A percentile compares a stretch with the other conserved stretches of the same genome.
phyloP scores from a whole-genome alignment of 2,329 filamentous ascomycete genomes.

The Chrysoporthe cubensis region DNA sequence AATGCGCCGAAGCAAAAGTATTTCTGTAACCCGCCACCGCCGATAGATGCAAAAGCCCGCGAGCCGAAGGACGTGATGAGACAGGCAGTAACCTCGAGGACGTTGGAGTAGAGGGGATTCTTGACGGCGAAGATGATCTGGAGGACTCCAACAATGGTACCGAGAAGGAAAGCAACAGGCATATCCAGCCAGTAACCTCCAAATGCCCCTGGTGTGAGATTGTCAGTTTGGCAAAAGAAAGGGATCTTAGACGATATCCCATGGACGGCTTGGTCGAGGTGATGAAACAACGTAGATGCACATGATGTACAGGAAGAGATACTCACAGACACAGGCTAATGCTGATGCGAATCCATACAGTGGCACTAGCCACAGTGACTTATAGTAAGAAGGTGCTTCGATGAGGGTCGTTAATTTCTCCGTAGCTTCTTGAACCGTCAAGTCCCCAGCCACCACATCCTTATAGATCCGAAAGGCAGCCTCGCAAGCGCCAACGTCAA shows the following conservation, averaged over 20 bases:
- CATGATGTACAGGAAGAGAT: neutral
- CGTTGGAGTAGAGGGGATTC: conserved; percentile 24
- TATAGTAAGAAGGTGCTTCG: conserved; percentile 22
- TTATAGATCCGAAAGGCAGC: conserved; percentile 27
- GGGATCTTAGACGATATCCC: neutral
- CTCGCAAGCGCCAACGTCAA: conserved; percentile 30
- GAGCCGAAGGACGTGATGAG: conserved; percentile 24
- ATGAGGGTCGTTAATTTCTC: conserved; percentile 17
- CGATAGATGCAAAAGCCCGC: conserved; percentile 22
- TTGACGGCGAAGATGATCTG: conserved; percentile 19
- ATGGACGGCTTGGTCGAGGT: neutral
- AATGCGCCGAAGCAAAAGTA: conserved; percentile 24
- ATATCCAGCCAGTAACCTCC: conserved; percentile 25
- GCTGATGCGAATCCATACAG: conserved; percentile 22
- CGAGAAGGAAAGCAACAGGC: conserved; percentile 23
- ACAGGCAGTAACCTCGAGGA: conserved; percentile 23
- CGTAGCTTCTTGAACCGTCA: conserved; percentile 27
- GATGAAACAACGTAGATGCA: neutral
- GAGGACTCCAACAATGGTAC: conserved; percentile 21
- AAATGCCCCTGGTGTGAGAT: conserved; percentile 6
- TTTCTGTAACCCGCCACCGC: conserved; percentile 13
- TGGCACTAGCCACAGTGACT: conserved; percentile 23
- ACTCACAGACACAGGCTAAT: conserved; percentile 15
- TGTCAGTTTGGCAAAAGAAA: neutral
- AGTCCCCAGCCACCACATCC: conserved; percentile 24